Conservation (phyloP, 352 stramenopile genomes). For the Plasmopara viticola region DNA sequence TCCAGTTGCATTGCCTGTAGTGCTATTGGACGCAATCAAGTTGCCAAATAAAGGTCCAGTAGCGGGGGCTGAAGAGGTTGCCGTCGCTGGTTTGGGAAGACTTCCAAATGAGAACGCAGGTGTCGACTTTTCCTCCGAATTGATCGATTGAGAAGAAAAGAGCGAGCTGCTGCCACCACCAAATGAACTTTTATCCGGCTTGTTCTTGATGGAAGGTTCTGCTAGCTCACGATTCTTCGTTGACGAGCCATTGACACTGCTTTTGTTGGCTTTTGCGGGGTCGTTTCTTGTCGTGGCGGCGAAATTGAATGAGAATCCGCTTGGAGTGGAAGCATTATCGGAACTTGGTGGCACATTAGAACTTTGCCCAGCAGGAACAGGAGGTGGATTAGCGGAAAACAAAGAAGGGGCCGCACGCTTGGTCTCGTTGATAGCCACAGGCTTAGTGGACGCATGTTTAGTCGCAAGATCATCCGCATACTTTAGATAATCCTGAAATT, state of each 20-base stretch:
- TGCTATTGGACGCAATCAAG: constrained; percentile 14
- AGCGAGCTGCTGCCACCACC: constrained; percentile 21
- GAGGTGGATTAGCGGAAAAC: background rate
- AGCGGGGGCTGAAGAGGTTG: constrained; percentile 14
- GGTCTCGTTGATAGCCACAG: constrained; percentile 37
- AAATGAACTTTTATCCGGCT: no score
- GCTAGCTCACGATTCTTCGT: no score
- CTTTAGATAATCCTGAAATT: constrained; percentile 63
- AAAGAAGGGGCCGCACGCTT: constrained; percentile 4
- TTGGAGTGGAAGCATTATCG: background rate
- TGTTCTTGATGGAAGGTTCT: no score
- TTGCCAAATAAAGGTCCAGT: constrained; percentile 43
- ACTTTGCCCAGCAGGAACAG: constrained; percentile 13
- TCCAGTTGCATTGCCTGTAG: constrained; percentile 11
- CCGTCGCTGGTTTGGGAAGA: constrained; percentile 16
- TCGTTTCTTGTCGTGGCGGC: constrained; percentile 17
- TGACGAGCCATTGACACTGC: no score
- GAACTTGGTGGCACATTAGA: background rate
- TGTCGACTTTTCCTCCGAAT: constrained; percentile 25
- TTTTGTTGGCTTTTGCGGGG: background rate
- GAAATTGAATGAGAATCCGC: constrained; percentile 18
- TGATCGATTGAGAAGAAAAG: constrained; percentile 28
- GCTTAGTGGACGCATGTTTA: constrained; percentile 60
- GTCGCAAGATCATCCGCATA: constrained; percentile 50
- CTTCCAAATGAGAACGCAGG: constrained; percentile 44